Evolutionary conservation across 176 grass and related monocot genomes (phyloP).

Genomic region (Typha latifolia): DNA sequence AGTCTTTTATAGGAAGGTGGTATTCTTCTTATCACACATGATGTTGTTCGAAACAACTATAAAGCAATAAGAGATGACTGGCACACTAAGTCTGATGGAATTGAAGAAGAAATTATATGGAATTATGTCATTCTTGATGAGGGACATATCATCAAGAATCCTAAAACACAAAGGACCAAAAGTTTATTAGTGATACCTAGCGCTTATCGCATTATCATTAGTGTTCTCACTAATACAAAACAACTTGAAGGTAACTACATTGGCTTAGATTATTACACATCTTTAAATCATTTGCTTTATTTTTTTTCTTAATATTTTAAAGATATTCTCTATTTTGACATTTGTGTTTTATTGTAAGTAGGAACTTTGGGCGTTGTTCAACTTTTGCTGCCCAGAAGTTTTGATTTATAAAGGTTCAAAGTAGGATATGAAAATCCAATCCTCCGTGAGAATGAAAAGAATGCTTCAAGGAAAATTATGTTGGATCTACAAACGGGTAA

Average conservation of each 20-base stretch:
- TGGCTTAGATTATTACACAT: too few relatives aligned
- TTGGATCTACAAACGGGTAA: slow-evolving; percentile 68
- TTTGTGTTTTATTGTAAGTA: slow-evolving; percentile 19
- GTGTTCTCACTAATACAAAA: slow-evolving; percentile 83
- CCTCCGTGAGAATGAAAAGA: slow-evolving; percentile 75
- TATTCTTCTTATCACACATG: slow-evolving; percentile 73
- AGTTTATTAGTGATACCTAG: slow-evolving; percentile 76
- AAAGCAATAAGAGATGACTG: slow-evolving; percentile 50
- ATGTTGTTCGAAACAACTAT: slow-evolving; percentile 70
- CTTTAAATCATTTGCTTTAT: background rate
- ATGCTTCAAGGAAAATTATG: slow-evolving; percentile 50
- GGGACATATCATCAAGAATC: slow-evolving; percentile 85
- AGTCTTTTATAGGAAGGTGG: slow-evolving; percentile 55
- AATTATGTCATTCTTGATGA: slow-evolving; percentile 86
- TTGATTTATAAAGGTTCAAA: slow-evolving; percentile 59
- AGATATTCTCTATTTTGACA: background rate
- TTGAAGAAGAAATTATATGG: slow-evolving; percentile 66
- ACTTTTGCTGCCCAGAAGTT: slow-evolving; percentile 74
- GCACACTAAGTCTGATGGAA: slow-evolving; percentile 25
- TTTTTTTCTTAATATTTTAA: slow-evolving; percentile 9
- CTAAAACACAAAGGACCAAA: slow-evolving; percentile 55
- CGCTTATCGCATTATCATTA: slow-evolving; percentile 62
- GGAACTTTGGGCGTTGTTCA: slow-evolving; percentile 90
- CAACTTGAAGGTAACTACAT: slow-evolving; percentile 56
- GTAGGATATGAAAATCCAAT: slow-evolving; percentile 59